Base-by-base conservation (phyloP, 495 filamentous ascomycete genomes). In the Penicillium argentinense region DNA sequence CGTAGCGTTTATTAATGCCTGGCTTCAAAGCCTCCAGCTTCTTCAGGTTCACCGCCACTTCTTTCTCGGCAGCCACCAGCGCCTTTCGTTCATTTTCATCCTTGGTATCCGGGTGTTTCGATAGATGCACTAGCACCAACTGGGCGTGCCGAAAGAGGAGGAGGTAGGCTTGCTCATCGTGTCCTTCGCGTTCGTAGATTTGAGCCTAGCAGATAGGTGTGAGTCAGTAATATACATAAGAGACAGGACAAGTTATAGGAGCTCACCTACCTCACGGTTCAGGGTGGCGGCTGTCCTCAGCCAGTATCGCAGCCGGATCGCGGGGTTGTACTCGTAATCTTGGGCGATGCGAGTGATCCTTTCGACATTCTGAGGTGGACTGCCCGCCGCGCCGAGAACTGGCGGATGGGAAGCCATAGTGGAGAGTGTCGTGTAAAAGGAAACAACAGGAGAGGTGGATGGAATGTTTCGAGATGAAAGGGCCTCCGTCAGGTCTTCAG, bases 81-180 rank as follows among this genome's bases (percentile, higher is more conserved):
- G 68, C 67, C 27, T 66, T 65, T 13, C 68, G 69, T 44, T 80
- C 76, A 32, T 73, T 65, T 4, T 68, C 71, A 12, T 75, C 64
- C 28, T 69, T 75, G 12, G 71, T 69, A 26, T 79, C 69, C 1
- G 86, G 85, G 55, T 89, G 87, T 1, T 58, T 69, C 1, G 73
- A 68, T 11, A 90, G 72, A 29, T 80, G 71, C 2, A 83, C 71
- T 22, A 85, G 69, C 3, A 88, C 74, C 5, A 97, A 77, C 37
- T 79, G 76, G 9, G 87, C 85, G 67, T 91, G 89, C 61, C 93
- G 83, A 50, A 91, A 85, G 7, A 95, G 77, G 13, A 97, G 74
- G 17, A 97, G 72, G 68, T 93, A 98, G 2, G 92, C 85, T 59
- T 92, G 87, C 47, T 91, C 80, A 37, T 89, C 76, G 68, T 95